Evolutionary conservation across 2,329 filamentous ascomycete species (phyloP).

Genomic region (Lizonia empirigonia): DNA sequence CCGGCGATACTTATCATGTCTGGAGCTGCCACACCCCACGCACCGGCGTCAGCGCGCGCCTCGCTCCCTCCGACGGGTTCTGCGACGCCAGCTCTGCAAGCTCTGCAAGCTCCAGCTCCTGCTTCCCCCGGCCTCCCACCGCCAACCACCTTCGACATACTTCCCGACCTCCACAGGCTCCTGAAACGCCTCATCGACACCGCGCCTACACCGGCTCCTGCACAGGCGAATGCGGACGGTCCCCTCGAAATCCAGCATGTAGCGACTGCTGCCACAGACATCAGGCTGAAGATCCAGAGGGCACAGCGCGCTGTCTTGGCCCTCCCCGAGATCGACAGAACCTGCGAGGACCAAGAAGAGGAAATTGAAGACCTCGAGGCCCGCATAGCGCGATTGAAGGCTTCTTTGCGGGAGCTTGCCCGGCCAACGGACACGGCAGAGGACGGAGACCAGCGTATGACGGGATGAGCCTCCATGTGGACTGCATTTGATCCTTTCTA

Average conservation of each 20-base stretch:
- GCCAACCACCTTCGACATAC: conserved; percentile 82
- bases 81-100: conserved; percentile 36
- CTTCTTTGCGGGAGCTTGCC: conserved; percentile 40
- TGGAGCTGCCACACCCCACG: conserved; percentile 41
- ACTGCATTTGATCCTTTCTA: conserved; percentile 39
- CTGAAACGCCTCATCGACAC: conserved; percentile 71
- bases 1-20: conserved; percentile 36
- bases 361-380: conserved; percentile 72
- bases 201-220: conserved; percentile 33
- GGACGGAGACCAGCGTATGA: conserved; percentile 45
- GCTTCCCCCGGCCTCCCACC: conserved; percentile 69
- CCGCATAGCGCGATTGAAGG: conserved; percentile 65
- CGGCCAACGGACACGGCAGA: conserved; percentile 27
- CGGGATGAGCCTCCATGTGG: conserved; percentile 37
- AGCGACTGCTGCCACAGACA: conserved; percentile 73
- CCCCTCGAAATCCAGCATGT: conserved; percentile 75
- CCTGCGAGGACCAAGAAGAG: conserved; percentile 69
- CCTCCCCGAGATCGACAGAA: conserved; percentile 73
- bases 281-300: conserved; percentile 83
- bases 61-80: conserved; percentile 41
- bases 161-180: conserved; percentile 79
- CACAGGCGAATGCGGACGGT: conserved; percentile 36
- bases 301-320: conserved; percentile 69
- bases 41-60: conserved; percentile 38
- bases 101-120: conserved; percentile 38